These are phyloP conservation scores for Annona squamosa DNA, from an alignment of 164 flowering plant genomes.

Conservation along the genomic window DNA sequence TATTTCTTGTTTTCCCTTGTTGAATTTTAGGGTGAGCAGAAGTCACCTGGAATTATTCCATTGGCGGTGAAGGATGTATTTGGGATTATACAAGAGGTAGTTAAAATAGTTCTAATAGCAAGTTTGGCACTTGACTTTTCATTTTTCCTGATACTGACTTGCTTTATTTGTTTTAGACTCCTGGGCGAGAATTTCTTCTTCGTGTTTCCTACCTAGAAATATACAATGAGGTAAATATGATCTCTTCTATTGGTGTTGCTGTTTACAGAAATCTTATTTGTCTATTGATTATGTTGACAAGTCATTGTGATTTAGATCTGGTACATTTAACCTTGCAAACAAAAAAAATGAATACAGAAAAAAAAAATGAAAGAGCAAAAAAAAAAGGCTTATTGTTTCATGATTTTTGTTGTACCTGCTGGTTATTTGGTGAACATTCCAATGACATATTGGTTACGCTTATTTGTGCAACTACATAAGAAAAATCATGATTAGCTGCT, in stretches of 20 bases:
- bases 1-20: background rate
- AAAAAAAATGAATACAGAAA: too few relatives aligned
- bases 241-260: background rate
- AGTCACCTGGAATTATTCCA: constrained; percentile 79
- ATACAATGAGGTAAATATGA: constrained; percentile 69
- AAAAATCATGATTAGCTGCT: background rate
- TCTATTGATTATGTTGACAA: background rate
- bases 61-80: constrained; percentile 81
- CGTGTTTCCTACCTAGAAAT: constrained; percentile 86
- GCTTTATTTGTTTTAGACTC: constrained; percentile 42
- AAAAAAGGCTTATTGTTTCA: too few relatives aligned
- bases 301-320: background rate
- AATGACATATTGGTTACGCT: background rate
- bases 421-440: background rate
- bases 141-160: constrained; percentile 7
- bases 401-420: background rate
- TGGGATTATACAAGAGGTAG: constrained; percentile 79
- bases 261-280: background rate
- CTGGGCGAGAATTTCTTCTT: constrained; percentile 70
- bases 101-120: constrained; percentile 1
- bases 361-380: too few relatives aligned
- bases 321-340: too few relatives aligned
- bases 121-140: background rate
- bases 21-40: constrained; percentile 61
- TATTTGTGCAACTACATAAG: background rate